A percentile compares a stretch with the other conserved stretches of the same genome.
These are phyloP conservation scores for Agapanthus africanus DNA, from an alignment of 106 monocot species.

Conservation along the genomic window DNA sequence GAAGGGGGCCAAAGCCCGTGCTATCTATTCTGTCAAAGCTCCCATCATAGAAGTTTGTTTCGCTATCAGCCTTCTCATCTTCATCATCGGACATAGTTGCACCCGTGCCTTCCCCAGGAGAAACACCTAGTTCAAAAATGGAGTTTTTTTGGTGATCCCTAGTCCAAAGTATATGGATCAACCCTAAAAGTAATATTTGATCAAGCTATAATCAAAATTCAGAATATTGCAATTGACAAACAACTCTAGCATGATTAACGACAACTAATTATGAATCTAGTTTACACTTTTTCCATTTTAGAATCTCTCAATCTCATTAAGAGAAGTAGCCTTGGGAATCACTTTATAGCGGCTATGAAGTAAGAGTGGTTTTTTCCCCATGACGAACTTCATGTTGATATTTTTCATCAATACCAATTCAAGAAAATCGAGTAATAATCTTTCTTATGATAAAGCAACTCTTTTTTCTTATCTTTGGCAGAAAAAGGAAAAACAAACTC, in stretches of 20 bases:
- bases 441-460: too few species aligned
- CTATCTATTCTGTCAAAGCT: constrained; percentile 61
- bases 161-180: neutral
- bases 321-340: too few species aligned
- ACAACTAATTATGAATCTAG: too few species aligned
- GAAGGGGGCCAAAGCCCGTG: constrained; percentile 82
- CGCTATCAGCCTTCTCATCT: constrained; percentile 81
- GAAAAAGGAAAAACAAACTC: too few species aligned
- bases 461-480: too few species aligned
- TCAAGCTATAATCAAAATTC: neutral
- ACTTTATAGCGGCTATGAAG: too few species aligned
- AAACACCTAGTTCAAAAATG: constrained; percentile 41
- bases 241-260: neutral
- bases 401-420: too few species aligned
- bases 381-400: too few species aligned
- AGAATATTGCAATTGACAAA: neutral
- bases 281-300: too few species aligned
- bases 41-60: constrained; percentile 73
- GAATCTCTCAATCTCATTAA: too few species aligned
- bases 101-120: constrained; percentile 86
- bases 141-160: neutral
- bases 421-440: too few species aligned
- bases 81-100: constrained; percentile 98
- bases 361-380: too few species aligned
- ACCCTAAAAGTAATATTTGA: neutral